Evolutionary conservation across 768 basidiomycete genomes (phyloP).

Genomic region (Agaricus blazei): DNA sequence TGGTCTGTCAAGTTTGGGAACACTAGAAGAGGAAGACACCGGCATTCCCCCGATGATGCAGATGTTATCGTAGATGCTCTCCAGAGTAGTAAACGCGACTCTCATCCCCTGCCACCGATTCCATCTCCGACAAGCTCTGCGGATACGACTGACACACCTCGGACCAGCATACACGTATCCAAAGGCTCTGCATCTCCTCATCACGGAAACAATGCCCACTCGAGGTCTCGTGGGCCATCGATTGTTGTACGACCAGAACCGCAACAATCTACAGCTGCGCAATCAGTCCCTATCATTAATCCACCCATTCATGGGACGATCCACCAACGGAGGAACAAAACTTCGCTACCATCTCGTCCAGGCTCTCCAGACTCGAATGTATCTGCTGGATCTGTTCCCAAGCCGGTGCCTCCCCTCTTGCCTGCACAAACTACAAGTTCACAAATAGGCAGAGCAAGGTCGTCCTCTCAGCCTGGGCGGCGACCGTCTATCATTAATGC

Average conservation of each 20-base stretch:
- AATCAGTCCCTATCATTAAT: constrained; percentile 43
- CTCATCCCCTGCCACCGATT: constrained; percentile 64
- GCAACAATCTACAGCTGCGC: constrained; percentile 19
- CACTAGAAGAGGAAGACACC: constrained; percentile 61
- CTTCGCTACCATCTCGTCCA: constrained; percentile 52
- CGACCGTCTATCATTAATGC: constrained; percentile 53
- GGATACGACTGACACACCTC: constrained; percentile 25
- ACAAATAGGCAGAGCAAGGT: constrained; percentile 48
- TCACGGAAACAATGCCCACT: constrained; percentile 32
- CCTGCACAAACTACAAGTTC: constrained; percentile 28
- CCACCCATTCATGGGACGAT: constrained; percentile 64
- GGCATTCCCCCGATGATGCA: constrained; percentile 13
- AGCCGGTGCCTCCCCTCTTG: constrained; percentile 31
- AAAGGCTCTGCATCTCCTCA: constrained; percentile 47
- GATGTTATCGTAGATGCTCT: constrained; percentile 35
- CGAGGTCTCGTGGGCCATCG: constrained; percentile 58
- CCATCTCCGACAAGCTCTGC: constrained; percentile 36
- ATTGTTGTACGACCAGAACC: constrained; percentile 35
- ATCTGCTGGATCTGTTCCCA: constrained; percentile 36
- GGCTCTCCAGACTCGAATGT: constrained; percentile 45
- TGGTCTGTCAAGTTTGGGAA: constrained; percentile 25
- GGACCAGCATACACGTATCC: constrained; percentile 25
- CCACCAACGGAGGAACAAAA: constrained; percentile 60
- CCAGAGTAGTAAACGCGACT: constrained; percentile 41
- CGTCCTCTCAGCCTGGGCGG: constrained; percentile 74